These are phyloP conservation scores for Euphrasia confusa DNA, from an alignment of 257 asterid genomes.

Conservation along the genomic window DNA sequence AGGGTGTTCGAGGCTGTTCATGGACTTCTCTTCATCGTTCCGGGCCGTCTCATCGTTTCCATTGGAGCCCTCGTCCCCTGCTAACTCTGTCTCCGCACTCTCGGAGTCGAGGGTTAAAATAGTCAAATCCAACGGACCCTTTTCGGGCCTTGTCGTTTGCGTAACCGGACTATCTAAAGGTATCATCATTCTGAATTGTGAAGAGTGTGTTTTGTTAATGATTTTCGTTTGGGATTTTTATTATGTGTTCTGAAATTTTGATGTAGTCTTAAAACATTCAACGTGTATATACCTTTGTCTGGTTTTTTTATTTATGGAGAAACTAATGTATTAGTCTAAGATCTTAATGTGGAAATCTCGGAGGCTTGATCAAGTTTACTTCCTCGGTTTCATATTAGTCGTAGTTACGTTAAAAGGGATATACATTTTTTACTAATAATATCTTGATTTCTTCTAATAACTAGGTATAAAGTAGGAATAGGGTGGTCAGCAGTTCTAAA, in stretches of 20 bases:
- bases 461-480: no score
- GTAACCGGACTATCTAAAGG: slow-evolving; percentile 95
- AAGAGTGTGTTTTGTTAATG: slow-evolving; percentile 12
- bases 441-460: no score
- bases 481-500: no score
- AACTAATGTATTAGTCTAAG: not conserved
- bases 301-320: not conserved
- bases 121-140: slow-evolving; percentile 44
- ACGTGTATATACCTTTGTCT: not conserved
- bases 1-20: slow-evolving; percentile 77
- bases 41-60: slow-evolving; percentile 55
- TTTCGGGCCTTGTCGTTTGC: slow-evolving; percentile 82
- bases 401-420: no score
- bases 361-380: not conserved
- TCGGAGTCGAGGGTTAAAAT: slow-evolving; percentile 37
- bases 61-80: slow-evolving; percentile 53
- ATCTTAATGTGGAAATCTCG: slow-evolving; percentile 7
- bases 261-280: slow-evolving; percentile 1
- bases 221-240: not conserved
- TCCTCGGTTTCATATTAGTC: no score
- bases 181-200: slow-evolving; percentile 17
- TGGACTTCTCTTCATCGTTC: slow-evolving; percentile 66
- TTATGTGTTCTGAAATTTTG: not conserved
- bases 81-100: slow-evolving; percentile 39
- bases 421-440: no score